phyloP scores from a whole-genome alignment of 2,329 filamentous ascomycete species.

The Xylariales sp. region DNA sequence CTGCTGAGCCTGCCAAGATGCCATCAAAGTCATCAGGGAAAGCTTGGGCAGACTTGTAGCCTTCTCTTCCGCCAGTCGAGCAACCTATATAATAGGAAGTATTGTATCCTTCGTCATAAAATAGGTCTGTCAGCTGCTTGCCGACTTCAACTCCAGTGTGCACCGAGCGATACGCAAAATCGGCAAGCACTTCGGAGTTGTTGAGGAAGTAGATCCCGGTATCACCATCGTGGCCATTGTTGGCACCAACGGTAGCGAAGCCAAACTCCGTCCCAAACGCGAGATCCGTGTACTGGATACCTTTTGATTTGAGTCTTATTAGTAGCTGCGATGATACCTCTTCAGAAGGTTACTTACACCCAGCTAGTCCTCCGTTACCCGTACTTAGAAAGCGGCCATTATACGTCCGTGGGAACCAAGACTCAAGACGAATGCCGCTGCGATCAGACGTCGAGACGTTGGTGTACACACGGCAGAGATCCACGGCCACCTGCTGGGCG shows the following conservation, averaged over 20 bases:
- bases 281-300: neutral
- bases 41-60: conserved; percentile 46
- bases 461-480: conserved; percentile 20
- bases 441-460: neutral
- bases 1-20: conserved; percentile 45
- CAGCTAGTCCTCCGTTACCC: neutral
- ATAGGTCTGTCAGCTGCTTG: conserved; percentile 40
- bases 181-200: conserved; percentile 19
- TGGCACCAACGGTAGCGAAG: conserved; percentile 43
- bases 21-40: too few relatives aligned
- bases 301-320: neutral
- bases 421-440: neutral
- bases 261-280: conserved; percentile 19
- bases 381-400: conserved; percentile 3
- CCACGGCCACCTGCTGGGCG: conserved; percentile 9
- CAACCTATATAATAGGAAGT: conserved; percentile 55
- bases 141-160: conserved; percentile 45
- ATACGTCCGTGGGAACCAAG: neutral
- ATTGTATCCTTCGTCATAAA: conserved; percentile 34
- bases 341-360: neutral
- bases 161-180: conserved; percentile 38
- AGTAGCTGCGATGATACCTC: neutral
- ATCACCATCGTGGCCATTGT: conserved; percentile 33
- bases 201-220: conserved; percentile 34
- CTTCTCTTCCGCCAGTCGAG: conserved; percentile 56